Percentiles rank a stretch among this genome's conserved stretches.
These are phyloP conservation scores for Holtermanniella nyarrowii DNA, from an alignment of 768 basidiomycete species.

Conservation along the genomic window DNA sequence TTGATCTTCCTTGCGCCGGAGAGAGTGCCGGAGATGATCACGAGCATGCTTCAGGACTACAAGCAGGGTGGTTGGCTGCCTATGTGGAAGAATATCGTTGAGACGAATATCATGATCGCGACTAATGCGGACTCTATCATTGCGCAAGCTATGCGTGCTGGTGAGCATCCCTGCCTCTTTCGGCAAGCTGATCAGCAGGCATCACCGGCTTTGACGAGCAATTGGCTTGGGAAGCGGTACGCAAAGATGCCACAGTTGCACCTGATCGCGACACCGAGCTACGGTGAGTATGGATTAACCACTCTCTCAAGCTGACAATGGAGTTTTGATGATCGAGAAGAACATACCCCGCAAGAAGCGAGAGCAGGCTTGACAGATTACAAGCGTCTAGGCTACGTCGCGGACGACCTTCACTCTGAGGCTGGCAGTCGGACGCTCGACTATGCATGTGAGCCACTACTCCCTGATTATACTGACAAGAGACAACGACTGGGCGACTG, in stretches of 20 bases:
- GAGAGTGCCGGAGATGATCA: conserved; percentile 62
- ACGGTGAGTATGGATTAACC: conserved; percentile 45
- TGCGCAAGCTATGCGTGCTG: conserved; percentile 24
- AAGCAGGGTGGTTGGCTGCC: conserved; percentile 68
- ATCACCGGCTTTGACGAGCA: conserved; percentile 55
- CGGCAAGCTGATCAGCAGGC: conserved; percentile 32
- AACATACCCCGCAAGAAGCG: conserved; percentile 51
- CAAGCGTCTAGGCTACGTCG: conserved; percentile 60
- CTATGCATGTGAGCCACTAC: conserved; percentile 54
- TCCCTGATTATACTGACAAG: neutral
- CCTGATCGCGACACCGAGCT: conserved; percentile 25
- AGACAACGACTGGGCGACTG: conserved; percentile 72
- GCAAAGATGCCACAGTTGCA: conserved; percentile 57
- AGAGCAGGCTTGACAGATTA: conserved; percentile 70
- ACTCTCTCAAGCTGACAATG: neutral
- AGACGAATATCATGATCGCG: conserved; percentile 78
- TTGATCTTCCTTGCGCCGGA: conserved; percentile 67
- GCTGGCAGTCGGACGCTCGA: conserved; percentile 67
- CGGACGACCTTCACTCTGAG: conserved; percentile 66
- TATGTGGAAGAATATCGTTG: conserved; percentile 82
- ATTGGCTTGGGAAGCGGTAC: conserved; percentile 61
- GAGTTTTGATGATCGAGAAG: conserved; percentile 63
- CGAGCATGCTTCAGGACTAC: conserved; percentile 71
- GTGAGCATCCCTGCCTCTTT: conserved; percentile 3
- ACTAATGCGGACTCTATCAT: conserved; percentile 51